phyloP scores from a whole-genome alignment of 1,139 yeast genomes.

The Kurtzmaniella quercitrusa region DNA sequence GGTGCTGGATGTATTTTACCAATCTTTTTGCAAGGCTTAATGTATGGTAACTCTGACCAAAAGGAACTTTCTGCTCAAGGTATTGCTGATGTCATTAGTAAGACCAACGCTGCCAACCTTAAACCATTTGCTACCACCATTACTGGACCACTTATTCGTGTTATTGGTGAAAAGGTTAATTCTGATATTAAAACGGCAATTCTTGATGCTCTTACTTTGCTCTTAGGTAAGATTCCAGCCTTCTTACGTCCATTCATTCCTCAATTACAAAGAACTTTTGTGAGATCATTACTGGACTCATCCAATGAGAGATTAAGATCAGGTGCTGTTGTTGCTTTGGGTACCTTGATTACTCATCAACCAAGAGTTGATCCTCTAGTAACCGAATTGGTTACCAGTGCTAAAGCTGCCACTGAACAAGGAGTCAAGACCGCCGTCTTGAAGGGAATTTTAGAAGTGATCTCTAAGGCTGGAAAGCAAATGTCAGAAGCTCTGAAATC shows the following conservation, averaged over 20 bases:
- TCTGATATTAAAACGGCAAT: slow-evolving; percentile 92
- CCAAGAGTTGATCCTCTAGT: slow-evolving; percentile 93
- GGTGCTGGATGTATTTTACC: slow-evolving; percentile 91
- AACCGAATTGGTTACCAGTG: slow-evolving; percentile 75
- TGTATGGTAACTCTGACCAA: slow-evolving; percentile 86
- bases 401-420: slow-evolving; percentile 47
- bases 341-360: slow-evolving; percentile 81
- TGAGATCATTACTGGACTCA: slow-evolving; percentile 81
- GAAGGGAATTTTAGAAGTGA: slow-evolving; percentile 81
- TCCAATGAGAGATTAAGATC: slow-evolving; percentile 66
- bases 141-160: slow-evolving; percentile 97
- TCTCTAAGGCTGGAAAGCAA: slow-evolving; percentile 71
- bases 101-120: slow-evolving; percentile 77
- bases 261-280: slow-evolving; percentile 95
- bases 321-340: slow-evolving; percentile 89
- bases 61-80: slow-evolving; percentile 86
- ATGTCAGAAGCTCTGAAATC: slow-evolving; percentile 72
- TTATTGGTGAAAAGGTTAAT: slow-evolving; percentile 90
- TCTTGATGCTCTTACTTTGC: slow-evolving; percentile 71
- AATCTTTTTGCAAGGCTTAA: slow-evolving; percentile 87
- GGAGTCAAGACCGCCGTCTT: slow-evolving; percentile 86
- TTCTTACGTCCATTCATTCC: slow-evolving; percentile 95
- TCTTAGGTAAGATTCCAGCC: slow-evolving; percentile 81
- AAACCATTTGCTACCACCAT: slow-evolving; percentile 89
- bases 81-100: slow-evolving; percentile 81